A percentile compares a stretch with the other conserved stretches of the same genome.
Evolutionary conservation across 2,329 filamentous ascomycete species (phyloP).

Genomic region (Periconia macrospinosa): DNA sequence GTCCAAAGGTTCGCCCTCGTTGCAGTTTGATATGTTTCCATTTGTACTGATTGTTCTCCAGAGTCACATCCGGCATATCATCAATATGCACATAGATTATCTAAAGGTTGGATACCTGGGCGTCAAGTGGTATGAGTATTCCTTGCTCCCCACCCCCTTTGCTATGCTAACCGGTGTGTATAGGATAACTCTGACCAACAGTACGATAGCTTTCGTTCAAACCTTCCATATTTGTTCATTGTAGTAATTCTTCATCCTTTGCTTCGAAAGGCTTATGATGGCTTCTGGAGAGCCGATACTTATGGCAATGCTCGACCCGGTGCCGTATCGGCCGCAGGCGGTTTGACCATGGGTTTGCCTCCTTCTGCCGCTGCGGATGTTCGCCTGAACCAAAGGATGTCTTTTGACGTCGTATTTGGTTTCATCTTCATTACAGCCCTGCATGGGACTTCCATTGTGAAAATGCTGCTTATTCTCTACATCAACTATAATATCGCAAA

Average conservation of each 20-base stretch:
- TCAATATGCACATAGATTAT: slow-evolving; percentile 71
- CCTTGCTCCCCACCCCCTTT: background rate
- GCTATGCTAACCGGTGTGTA: slow-evolving; percentile 11
- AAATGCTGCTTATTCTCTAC: slow-evolving; percentile 78
- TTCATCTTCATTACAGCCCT: slow-evolving; percentile 75
- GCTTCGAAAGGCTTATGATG: slow-evolving; percentile 72
- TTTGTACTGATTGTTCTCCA: slow-evolving; percentile 40
- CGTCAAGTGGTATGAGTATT: slow-evolving; percentile 72
- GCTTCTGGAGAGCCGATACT: slow-evolving; percentile 47
- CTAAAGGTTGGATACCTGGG: slow-evolving; percentile 87
- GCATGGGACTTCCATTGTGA: slow-evolving; percentile 83
- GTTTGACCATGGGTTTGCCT: slow-evolving; percentile 46
- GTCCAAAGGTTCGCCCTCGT: slow-evolving; percentile 67
- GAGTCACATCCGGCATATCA: slow-evolving; percentile 79
- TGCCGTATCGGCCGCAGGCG: slow-evolving; percentile 30
- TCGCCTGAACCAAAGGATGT: slow-evolving; percentile 65
- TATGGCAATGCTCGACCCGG: slow-evolving; percentile 47
- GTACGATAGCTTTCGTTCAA: slow-evolving; percentile 81
- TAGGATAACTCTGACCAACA: slow-evolving; percentile 89
- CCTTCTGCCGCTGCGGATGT: slow-evolving; percentile 56
- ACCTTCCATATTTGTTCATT: slow-evolving; percentile 77
- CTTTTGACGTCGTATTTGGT: slow-evolving; percentile 83
- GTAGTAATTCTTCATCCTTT: slow-evolving; percentile 80
- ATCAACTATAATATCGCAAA: slow-evolving; percentile 82
- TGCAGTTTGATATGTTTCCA: background rate